Evolutionary conservation across 108 stramenopile genomes (phyloP), one percentile per base, ranked within the genome.

Genomic region (Cyclotella kingstonii): DNA sequence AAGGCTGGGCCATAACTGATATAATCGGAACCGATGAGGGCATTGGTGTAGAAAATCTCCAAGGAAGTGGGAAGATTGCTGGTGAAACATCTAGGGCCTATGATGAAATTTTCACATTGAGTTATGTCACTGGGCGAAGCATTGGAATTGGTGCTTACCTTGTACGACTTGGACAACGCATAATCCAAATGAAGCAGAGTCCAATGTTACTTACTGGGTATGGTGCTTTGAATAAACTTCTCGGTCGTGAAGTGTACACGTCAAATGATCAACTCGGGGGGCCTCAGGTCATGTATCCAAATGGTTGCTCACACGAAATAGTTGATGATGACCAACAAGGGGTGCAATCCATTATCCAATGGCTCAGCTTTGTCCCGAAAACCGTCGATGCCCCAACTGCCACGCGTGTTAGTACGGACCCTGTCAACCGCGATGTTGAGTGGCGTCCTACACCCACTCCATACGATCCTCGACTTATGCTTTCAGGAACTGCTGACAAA

Each of bases 181-280:
- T 93, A 44, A 94, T 94, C 53, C 93, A 96, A 63, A 94, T 90
- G 90, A 83, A 89, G 67, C 68, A 85, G 30, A 90, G 96, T 11
- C 95, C 95, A 23, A 95, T 96, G 79, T 86, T 97, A 62, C 84
- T 97, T 34, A 98, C 96, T 35, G 96, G 96, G 6, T 97, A 82
- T 79, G 83, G 84, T 22, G 96, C 96, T 9, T 79, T 98, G 69
- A 98, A 98, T 92, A 98, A 98, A 82, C 87, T 98, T 31, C 86
- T 98, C 41, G 95, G 96, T 29, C 90, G 95, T 43, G 93, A 95
- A 34, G 96, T 98, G 18, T 98, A 97, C 95, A 94, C 82, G 35
- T 94, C 95, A 7, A 92, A 98, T 47, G 95, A 98, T 64, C 98
- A 97, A 76, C 95, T 98, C 50, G 97, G 97, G 51, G 97, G 97